Evolutionary conservation across 129 eudicot species (phyloP).

Genomic region (Helianthus annuus): DNA sequence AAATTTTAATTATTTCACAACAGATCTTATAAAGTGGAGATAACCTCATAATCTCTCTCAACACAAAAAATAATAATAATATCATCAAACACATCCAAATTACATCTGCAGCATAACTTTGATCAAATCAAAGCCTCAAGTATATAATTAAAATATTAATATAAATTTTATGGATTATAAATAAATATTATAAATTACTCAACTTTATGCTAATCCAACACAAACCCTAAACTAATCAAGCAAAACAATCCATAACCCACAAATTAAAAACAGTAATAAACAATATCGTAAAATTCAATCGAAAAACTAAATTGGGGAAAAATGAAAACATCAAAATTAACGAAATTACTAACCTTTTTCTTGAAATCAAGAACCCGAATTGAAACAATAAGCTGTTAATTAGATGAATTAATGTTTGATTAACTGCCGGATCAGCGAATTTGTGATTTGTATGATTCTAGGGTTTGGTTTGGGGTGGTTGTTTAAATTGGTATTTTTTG

Average conservation of each 20-base stretch:
- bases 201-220: conserved; percentile 20
- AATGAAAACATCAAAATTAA: conserved; percentile 7
- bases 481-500: conserved; percentile 6
- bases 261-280: not conserved
- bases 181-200: not conserved
- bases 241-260: conserved; percentile 18
- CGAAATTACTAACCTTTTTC: conserved; percentile 33
- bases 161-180: not conserved
- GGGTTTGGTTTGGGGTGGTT: conserved; percentile 46
- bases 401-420: conserved; percentile 27
- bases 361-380: conserved; percentile 16
- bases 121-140: conserved; percentile 27
- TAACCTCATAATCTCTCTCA: conserved; percentile 17
- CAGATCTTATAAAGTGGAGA: conserved; percentile 24
- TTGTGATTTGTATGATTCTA: conserved; percentile 33
- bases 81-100: conserved; percentile 9
- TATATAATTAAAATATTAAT: conserved; percentile 2
- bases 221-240: conserved; percentile 29
- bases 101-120: conserved; percentile 18
- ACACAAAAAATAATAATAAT: not conserved
- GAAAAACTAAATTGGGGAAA: conserved; percentile 19
- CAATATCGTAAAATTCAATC: conserved; percentile 6
- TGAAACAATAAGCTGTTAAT: conserved; percentile 4
- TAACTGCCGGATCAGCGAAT: conserved; percentile 31
- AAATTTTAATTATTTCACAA: not conserved